Evolutionary conservation across 73 alveolate genomes (phyloP).

Genomic region (Paramecium pentaurelia): DNA sequence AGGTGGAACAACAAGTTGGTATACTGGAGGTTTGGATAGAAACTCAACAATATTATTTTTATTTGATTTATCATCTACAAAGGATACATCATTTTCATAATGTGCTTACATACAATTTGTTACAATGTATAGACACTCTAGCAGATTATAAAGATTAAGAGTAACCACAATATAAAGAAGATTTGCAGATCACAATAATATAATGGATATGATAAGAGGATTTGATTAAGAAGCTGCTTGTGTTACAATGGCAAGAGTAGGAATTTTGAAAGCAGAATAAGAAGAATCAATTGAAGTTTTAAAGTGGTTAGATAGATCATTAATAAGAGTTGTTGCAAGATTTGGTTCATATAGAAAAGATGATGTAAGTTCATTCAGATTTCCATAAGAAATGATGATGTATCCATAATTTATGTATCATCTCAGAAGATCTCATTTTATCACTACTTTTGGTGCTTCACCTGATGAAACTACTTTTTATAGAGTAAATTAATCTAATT

Average conservation of each 20-base stretch:
- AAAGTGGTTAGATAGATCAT: constrained; percentile 95
- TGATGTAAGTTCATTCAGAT: constrained; percentile 86
- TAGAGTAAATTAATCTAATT: constrained; percentile 57
- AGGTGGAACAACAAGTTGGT: constrained; percentile 91
- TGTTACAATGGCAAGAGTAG: constrained; percentile 90
- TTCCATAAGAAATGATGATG: constrained; percentile 76
- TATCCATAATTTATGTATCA: constrained; percentile 98
- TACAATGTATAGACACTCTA: constrained; percentile 94
- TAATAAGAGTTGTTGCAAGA: constrained; percentile 89
- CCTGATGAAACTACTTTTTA: constrained; percentile 97
- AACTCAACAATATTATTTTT: constrained; percentile 94
- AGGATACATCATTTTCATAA: constrained; percentile 62
- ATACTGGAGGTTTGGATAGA: constrained; percentile 94
- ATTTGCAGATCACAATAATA: constrained; percentile 72
- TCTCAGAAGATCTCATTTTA: constrained; percentile 91
- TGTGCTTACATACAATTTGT: constrained; percentile 81
- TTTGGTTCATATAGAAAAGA: constrained; percentile 95
- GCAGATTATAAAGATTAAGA: constrained; percentile 95
- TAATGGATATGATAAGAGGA: constrained; percentile 79
- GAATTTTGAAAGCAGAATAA: constrained; percentile 75
- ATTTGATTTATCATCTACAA: constrained; percentile 82
- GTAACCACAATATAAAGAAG: constrained; percentile 90
- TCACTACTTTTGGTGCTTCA: constrained; percentile 94
- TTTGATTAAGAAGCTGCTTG: constrained; percentile 96
- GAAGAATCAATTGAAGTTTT: constrained; percentile 89